Evolutionary conservation across 2,329 filamentous ascomycete genomes (phyloP), one percentile per base, ranked within the genome.

Genomic region (Domatiomyces globalis): DNA sequence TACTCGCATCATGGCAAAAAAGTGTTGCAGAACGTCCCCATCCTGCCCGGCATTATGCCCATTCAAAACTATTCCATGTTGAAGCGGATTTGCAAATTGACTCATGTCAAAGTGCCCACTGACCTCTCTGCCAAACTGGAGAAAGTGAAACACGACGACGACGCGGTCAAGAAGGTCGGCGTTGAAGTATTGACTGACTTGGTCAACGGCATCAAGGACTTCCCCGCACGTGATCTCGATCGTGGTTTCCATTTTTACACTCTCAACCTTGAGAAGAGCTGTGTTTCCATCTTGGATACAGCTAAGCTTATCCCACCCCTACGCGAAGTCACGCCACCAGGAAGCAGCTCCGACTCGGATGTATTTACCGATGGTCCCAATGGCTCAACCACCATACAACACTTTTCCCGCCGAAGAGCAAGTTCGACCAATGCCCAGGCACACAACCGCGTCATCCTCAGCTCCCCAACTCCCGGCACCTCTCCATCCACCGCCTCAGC

Each of bases 11-110:
- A 87, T 12, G 58, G 58, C 2, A 50, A 56, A 20, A 54, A 52
- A 48, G 77, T 78, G 2, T 95, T 98, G 71, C 86, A 85, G 69
- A 80, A 78, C 2, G 85, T 95, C 20, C 84, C 87, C 5, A 94
- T 98, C 59, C 85, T 98, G 51, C 90, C 92, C 0, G 92, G 92
- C 1, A 73, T 98, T 62, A 95, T 98, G 89, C 92, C 92, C 10
- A 88, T 98, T 49, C 92, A 98, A 70, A 94, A 86, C 69, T 96
- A 94, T 69, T 87, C 94, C 66, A 96, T 95, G 73, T 80, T 98
- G 62, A 87, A 87, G 63, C 76, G 92, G 56, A 95, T 90, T 29
- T 90, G 89, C 20, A 98, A 96, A 70, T 77, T 98, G 44, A 95
- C 88, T 66, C 88, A 95, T 66, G 90, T 89, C 46, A 82, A 78